Conservation (phyloP, 2,329 filamentous ascomycete species). For the Paracorniculantispora psalliotae region DNA sequence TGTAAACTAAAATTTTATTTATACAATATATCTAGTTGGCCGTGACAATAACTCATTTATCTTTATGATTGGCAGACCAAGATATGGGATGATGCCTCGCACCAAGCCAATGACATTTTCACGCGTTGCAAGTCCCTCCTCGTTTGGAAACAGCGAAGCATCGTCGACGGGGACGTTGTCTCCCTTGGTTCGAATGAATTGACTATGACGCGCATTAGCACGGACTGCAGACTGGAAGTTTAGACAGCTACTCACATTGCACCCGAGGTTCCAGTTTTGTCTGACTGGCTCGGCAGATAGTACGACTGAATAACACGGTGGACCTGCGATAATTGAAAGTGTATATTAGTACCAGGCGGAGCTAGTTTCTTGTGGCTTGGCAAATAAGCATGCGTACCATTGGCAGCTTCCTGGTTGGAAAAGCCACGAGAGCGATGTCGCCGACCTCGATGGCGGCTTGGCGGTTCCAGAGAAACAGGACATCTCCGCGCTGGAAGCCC, state of each 20-base stretch:
- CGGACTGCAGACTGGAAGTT: not conserved
- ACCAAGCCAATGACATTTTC: slow-evolving; percentile 4
- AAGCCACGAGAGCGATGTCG: not conserved
- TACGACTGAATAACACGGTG: not conserved
- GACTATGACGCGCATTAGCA: not conserved
- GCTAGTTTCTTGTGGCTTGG: not conserved
- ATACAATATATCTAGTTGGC: not conserved
- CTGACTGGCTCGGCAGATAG: not conserved
- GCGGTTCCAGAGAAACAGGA: slow-evolving; percentile 4
- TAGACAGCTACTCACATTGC: not conserved
- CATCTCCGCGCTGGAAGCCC: not conserved
- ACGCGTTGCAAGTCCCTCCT: not conserved
- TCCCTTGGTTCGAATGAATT: not conserved
- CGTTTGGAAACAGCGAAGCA: not conserved
- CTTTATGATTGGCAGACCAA: not conserved
- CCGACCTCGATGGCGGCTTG: not conserved
- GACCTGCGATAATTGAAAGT: not conserved
- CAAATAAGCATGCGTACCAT: not conserved
- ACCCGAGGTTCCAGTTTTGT: not conserved
- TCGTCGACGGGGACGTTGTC: not conserved
- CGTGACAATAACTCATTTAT: not conserved
- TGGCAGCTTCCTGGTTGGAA: not conserved
- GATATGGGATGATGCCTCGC: not conserved
- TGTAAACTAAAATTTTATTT: not conserved
- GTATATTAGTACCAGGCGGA: not conserved